These are phyloP conservation scores for Penicillium fuscoglaucum DNA, from an alignment of 2,329 filamentous ascomycete genomes.

Conservation along the genomic window DNA sequence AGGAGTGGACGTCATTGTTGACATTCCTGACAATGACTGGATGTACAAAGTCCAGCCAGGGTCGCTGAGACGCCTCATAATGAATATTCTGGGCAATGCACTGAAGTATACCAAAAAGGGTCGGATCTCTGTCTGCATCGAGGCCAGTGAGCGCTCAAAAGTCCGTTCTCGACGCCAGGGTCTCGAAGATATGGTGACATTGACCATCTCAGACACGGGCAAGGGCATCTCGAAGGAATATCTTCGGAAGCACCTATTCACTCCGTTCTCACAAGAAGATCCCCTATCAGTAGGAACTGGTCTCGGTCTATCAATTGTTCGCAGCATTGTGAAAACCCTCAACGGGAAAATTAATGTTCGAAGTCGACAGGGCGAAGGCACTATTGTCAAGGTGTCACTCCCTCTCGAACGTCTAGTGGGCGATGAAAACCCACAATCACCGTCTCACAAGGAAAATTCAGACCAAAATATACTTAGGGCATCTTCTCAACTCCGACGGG, in stretches of 20 bases:
- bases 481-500: not conserved
- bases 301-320: conserved; percentile 63
- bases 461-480: not conserved
- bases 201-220: conserved; percentile 61
- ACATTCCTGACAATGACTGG: conserved; percentile 21
- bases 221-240: conserved; percentile 62
- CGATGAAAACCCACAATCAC: conserved; percentile 7
- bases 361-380: conserved; percentile 11
- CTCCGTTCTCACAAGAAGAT: conserved; percentile 63
- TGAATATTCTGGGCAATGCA: conserved; percentile 36
- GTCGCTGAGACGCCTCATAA: conserved; percentile 31
- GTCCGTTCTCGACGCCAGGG: conserved; percentile 15
- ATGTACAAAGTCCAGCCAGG: conserved; percentile 24
- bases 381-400: conserved; percentile 4
- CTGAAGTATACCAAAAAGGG: conserved; percentile 34
- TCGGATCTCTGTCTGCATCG: conserved; percentile 22
- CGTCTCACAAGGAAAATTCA: too few relatives aligned
- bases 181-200: conserved; percentile 12
- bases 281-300: conserved; percentile 58
- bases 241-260: conserved; percentile 58
- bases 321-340: conserved; percentile 22
- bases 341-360: conserved; percentile 12
- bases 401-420: conserved; percentile 8
- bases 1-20: conserved; percentile 1
- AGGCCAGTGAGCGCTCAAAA: not conserved